Percentiles rank a stretch among this genome's conserved stretches.
These are phyloP conservation scores for Alternaria conjuncta DNA, from an alignment of 2,329 filamentous ascomycete genomes.

Conservation along the genomic window DNA sequence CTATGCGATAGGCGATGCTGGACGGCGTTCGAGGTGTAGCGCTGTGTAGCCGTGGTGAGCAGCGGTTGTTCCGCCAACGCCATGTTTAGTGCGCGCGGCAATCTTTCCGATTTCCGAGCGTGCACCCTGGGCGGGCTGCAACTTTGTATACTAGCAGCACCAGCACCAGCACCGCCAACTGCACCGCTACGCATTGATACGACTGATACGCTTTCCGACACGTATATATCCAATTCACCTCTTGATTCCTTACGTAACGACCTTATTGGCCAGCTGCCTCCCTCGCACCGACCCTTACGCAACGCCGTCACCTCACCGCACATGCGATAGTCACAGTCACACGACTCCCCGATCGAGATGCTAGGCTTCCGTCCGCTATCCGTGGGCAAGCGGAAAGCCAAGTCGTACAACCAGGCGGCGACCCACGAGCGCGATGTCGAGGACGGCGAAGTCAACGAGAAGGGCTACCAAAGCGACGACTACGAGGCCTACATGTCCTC, in stretches of 20 bases:
- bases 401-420: conserved; percentile 39
- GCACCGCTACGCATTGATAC: conserved; percentile 11
- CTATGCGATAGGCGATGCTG: background rate
- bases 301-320: background rate
- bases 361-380: conserved; percentile 47
- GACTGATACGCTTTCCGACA: background rate
- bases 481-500: conserved; percentile 45
- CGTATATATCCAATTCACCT: background rate
- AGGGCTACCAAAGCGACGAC: conserved; percentile 46
- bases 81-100: conserved; percentile 13
- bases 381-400: conserved; percentile 47
- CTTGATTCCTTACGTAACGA: background rate
- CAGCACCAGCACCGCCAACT: background rate
- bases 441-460: conserved; percentile 48
- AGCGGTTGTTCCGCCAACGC: conserved; percentile 13
- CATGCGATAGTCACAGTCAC: conserved; percentile 7
- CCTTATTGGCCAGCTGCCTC: background rate
- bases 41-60: background rate
- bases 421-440: conserved; percentile 41
- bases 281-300: background rate
- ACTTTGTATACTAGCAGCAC: background rate
- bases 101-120: conserved; percentile 8
- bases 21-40: no score
- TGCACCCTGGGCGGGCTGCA: background rate
- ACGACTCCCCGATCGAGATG: conserved; percentile 23